These are phyloP conservation scores for Sporothrix curviconia DNA, from an alignment of 2,329 filamentous ascomycete genomes.

Conservation along the genomic window DNA sequence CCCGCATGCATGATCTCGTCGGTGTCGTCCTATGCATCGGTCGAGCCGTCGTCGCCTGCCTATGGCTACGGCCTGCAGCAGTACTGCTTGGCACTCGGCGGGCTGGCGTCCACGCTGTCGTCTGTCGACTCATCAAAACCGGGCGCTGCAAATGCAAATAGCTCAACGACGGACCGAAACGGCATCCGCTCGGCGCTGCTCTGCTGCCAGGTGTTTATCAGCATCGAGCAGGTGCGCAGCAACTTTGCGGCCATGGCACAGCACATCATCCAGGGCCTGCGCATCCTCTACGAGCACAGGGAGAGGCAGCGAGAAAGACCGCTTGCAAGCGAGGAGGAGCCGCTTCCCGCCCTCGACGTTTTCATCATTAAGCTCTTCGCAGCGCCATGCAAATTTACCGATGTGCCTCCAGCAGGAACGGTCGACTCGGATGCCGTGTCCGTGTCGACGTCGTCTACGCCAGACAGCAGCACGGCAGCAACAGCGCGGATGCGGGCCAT, in stretches of 20 bases:
- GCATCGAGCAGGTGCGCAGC: constrained; percentile 37
- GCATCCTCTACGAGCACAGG: constrained; percentile 36
- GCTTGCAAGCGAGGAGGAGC: neutral
- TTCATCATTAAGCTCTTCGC: constrained; percentile 38
- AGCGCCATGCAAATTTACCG: constrained; percentile 35
- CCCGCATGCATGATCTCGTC: too few species aligned
- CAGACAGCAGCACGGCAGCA: neutral
- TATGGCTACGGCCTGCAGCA: neutral
- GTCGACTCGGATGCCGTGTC: neutral
- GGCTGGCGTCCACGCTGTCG: neutral
- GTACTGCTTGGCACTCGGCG: neutral
- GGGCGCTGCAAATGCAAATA: too few species aligned
- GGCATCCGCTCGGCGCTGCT: constrained; percentile 36
- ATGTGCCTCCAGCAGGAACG: neutral
- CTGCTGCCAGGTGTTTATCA: constrained; percentile 42
- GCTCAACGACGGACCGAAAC: too few species aligned
- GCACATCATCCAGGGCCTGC: constrained; percentile 37
- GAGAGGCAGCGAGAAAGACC: too few species aligned
- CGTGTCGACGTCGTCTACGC: too few species aligned
- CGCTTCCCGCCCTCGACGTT: constrained; percentile 34
- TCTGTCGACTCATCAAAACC: too few species aligned
- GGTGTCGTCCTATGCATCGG: neutral
- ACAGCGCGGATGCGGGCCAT: neutral
- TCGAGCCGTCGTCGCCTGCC: neutral
- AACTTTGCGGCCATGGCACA: constrained; percentile 37